Conservation (phyloP, 2,329 filamentous ascomycete species). For the Cercospora beticola region DNA sequence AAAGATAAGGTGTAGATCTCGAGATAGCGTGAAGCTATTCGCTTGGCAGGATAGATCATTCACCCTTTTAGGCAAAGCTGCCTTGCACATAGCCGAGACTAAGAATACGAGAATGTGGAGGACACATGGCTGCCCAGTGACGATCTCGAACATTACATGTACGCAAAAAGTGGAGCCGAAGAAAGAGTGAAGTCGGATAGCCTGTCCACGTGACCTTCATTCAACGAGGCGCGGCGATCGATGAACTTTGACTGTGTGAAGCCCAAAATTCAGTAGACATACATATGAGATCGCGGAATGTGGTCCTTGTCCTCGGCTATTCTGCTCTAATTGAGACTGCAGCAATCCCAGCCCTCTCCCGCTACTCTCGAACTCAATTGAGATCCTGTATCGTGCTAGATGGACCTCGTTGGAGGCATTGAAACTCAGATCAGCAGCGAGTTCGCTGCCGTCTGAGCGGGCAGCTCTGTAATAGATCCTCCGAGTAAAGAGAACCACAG, state of each 20-base stretch:
- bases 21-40: neutral
- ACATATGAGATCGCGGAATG: no score
- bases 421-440: no score
- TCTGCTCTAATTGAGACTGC: no score
- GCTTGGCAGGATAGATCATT: neutral
- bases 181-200: neutral
- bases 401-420: no score
- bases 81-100: neutral
- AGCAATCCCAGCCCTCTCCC: no score
- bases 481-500: neutral
- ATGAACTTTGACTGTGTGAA: no score
- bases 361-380: no score
- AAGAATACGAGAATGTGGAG: neutral
- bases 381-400: no score
- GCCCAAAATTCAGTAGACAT: no score
- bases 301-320: no score
- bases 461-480: neutral
- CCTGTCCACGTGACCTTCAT: neutral
- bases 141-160: neutral
- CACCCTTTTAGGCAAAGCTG: neutral
- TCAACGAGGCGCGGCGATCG: neutral
- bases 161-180: neutral
- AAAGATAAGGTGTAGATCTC: neutral
- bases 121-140: neutral
- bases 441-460: no score